Conservation (phyloP, 129 eudicot genomes). For the Pseudognaphalium luteoalbum region DNA sequence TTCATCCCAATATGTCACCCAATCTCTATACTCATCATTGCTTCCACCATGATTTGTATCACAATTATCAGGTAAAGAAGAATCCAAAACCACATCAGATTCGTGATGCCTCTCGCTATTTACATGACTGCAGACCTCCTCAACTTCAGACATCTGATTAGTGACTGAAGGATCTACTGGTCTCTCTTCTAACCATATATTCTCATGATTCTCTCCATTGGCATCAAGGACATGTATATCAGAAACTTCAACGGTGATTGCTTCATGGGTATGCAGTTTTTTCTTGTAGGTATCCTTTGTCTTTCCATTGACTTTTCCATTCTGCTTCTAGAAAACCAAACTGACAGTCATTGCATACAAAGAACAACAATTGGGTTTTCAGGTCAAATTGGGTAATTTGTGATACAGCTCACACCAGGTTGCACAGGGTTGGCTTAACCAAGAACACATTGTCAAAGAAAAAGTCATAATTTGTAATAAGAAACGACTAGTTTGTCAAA, state of each 20-base stretch:
- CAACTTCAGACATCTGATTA: conserved; percentile 28
- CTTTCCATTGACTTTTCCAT: conserved; percentile 46
- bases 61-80: conserved; percentile 28
- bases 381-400: background rate
- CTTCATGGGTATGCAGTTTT: conserved; percentile 33
- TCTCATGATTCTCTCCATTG: conserved; percentile 1
- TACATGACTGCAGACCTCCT: conserved; percentile 25
- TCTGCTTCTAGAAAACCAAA: conserved; percentile 46
- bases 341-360: conserved; percentile 15
- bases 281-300: conserved; percentile 46
- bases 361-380: background rate
- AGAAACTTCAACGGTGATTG: conserved; percentile 29
- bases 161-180: conserved; percentile 24
- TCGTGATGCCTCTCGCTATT: conserved; percentile 13
- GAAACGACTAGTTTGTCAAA: background rate
- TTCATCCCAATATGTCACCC: conserved; percentile 74
- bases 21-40: conserved; percentile 48
- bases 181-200: conserved; percentile 17
- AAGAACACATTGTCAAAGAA: background rate
- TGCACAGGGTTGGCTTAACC: background rate
- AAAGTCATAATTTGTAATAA: background rate
- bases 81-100: conserved; percentile 13
- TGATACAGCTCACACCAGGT: background rate
- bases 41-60: conserved; percentile 19
- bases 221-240: conserved; percentile 28